These are phyloP conservation scores for Aspergillus diversus DNA, from an alignment of 495 filamentous ascomycete genomes.

Conservation along the genomic window DNA sequence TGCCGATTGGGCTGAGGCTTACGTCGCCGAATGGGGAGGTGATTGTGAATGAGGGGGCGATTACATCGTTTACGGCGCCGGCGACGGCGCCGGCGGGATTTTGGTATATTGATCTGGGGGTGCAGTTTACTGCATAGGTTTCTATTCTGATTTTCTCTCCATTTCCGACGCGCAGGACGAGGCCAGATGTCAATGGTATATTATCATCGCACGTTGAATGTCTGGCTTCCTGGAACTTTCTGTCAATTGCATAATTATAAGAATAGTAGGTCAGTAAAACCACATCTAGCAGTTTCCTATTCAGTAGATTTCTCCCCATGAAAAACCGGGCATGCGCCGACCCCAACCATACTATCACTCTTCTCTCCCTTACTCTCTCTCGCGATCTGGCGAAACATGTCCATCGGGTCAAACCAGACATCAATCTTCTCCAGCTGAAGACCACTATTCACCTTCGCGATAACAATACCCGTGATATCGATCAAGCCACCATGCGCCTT, in stretches of 20 bases:
- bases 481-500: constrained; percentile 42
- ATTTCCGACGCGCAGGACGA: no score
- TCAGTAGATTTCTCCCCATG: not conserved
- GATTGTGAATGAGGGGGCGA: not conserved
- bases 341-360: not conserved
- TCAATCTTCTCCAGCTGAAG: constrained; percentile 59
- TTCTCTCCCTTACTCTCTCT: constrained; percentile 1
- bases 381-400: constrained; percentile 68
- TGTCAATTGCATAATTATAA: not conserved
- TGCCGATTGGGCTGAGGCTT: not conserved
- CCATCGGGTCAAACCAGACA: constrained; percentile 65
- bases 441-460: constrained; percentile 62
- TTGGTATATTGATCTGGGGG: not conserved
- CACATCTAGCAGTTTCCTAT: not conserved
- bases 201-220: no score
- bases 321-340: constrained; percentile 13
- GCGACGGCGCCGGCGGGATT: not conserved
- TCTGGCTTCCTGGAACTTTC: not conserved
- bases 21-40: not conserved
- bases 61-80: not conserved
- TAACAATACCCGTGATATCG: constrained; percentile 56
- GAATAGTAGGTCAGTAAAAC: not conserved
- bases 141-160: no score
- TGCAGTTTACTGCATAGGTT: not conserved
- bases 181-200: no score